Evolutionary conservation across 352 stramenopile genomes (phyloP).

Genomic region (Sclerospora graminicola): DNA sequence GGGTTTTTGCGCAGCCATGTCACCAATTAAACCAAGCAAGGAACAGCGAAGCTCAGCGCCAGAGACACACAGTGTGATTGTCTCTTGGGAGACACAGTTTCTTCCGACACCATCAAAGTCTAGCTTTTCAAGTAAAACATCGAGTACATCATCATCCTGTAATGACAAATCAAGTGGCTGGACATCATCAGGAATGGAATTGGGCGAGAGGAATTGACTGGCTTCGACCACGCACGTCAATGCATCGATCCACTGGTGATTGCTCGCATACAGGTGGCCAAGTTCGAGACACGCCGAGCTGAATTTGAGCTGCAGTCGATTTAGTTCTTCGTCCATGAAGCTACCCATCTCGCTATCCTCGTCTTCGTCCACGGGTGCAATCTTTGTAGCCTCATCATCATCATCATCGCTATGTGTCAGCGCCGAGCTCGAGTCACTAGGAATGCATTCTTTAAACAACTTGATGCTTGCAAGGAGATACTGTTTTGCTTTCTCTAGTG

Average conservation of each 20-base stretch:
- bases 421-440: conserved; percentile 15
- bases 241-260: conserved; percentile 26
- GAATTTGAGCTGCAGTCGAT: conserved; percentile 63
- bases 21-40: conserved; percentile 52
- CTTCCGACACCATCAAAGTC: conserved; percentile 61
- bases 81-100: conserved; percentile 17
- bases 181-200: conserved; percentile 24
- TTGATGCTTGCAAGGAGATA: conserved; percentile 62
- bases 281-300: conserved; percentile 63
- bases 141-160: conserved; percentile 17
- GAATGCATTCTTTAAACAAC: conserved; percentile 60
- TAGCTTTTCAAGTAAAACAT: conserved; percentile 35
- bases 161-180: conserved; percentile 14
- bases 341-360: conserved; percentile 34
- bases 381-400: conserved; percentile 6
- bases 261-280: conserved; percentile 26
- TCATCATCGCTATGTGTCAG: conserved; percentile 23
- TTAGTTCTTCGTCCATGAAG: conserved; percentile 76
- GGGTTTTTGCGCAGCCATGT: conserved; percentile 49
- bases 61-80: conserved; percentile 32
- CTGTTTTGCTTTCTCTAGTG: conserved; percentile 43
- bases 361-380: conserved; percentile 15
- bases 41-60: conserved; percentile 45
- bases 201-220: conserved; percentile 29
- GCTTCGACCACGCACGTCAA: conserved; percentile 37